Percentiles rank a stretch among this genome's conserved stretches.
Evolutionary conservation across 2,329 filamentous ascomycete genomes (phyloP).

Genomic region (Alternaria ethzedia): DNA sequence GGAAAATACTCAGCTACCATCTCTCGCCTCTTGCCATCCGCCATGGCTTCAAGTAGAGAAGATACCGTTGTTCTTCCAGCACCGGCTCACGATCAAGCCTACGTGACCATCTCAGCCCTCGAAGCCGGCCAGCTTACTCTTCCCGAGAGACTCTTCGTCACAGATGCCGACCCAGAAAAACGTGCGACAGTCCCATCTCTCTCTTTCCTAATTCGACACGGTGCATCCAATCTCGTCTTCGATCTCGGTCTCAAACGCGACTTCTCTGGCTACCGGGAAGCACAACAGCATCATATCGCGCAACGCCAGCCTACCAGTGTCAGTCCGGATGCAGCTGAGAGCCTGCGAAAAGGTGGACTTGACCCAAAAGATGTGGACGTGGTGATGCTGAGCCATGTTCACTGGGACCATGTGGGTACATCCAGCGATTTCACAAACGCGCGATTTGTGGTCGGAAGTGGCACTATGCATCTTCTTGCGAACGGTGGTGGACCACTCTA

Average conservation of each 20-base stretch:
- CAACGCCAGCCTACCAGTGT: constrained; percentile 55
- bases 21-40: neutral
- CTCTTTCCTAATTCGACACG: constrained; percentile 60
- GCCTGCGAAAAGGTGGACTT: constrained; percentile 48
- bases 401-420: constrained; percentile 66
- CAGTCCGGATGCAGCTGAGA: constrained; percentile 52
- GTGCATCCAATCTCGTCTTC: constrained; percentile 54
- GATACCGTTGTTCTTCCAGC: constrained; percentile 29
- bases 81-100: constrained; percentile 27
- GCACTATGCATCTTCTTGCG: constrained; percentile 35
- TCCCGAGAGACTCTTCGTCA: constrained; percentile 56
- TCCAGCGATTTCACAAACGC: constrained; percentile 58
- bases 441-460: constrained; percentile 58
- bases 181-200: constrained; percentile 60
- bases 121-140: constrained; percentile 53
- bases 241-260: constrained; percentile 61
- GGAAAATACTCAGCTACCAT: neutral
- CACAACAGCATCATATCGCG: constrained; percentile 55
- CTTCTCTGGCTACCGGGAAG: constrained; percentile 51
- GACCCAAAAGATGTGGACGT: constrained; percentile 46
- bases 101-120: constrained; percentile 41
- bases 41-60: constrained; percentile 7
- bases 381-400: constrained; percentile 60
- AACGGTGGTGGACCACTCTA: constrained; percentile 41
- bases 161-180: constrained; percentile 52